Evolutionary conservation across 768 basidiomycete species (phyloP), one percentile per base, ranked within the genome.

Genomic region (Auriscalpium vulgare): DNA sequence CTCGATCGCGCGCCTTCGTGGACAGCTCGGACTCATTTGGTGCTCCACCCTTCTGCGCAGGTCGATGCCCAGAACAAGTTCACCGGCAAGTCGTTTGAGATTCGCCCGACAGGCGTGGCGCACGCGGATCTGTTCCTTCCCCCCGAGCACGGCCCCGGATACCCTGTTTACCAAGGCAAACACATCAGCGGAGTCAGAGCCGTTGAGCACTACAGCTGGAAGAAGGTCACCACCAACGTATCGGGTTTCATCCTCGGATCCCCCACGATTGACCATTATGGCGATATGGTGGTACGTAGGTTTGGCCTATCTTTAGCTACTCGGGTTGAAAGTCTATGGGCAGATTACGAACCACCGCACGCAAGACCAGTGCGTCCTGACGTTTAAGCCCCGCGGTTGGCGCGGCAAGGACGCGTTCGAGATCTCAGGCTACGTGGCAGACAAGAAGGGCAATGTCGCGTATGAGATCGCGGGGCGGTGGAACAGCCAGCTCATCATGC

Each of bases 11-110:
- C 29, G 29, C 5, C 7, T 29, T 7, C 2, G 29, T 29, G 29
- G 16, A 17, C 9, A 23, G 17, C 46, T 11, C 45, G 11, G 8
- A 5, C 9, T 47, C 14, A 3, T 48, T 50, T 59, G 13, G 57
- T 62, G 14, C 56, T 2, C 23, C 19, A 57, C 21, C 48, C 45
- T 35, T 43, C 29, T 29, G 7, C 44, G 2, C 54, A 93, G 84
- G 95, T 97, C 53, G 95, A 97, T 65, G 95, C 95, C 3, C 93
- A 97, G 70, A 95, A 94, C 68, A 95, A 86, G 71, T 97, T 98
- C 69, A 87, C 93, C 79, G 95, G 95, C 44, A 92, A 94, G 69
- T 91, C 88, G 0, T 97, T 98, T 66, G 95, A 98, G 75, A 97
- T 97, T 63, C 75, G 91, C 23, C 95, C 95, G 1, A 97, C 94